Base-by-base conservation (phyloP, 495 filamentous ascomycete species). In the Penicillium salamii region DNA sequence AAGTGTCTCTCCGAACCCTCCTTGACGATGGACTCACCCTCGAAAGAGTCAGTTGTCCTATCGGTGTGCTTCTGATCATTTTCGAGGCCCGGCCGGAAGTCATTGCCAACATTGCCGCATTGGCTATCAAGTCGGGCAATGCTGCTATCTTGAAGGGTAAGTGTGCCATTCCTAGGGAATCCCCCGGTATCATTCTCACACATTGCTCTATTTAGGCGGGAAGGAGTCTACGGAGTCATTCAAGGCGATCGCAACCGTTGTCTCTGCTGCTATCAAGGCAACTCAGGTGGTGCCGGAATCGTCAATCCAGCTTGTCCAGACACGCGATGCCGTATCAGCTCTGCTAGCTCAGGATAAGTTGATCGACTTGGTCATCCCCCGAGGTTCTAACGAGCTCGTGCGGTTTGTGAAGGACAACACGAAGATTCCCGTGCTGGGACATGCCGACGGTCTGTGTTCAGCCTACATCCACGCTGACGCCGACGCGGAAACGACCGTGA, bases 81-180 rank as follows among this genome's bases (percentile, higher is more conserved):
- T 98, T 98, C 60, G 93, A 98, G 70, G 95, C 95, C 18, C 87
- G 93, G 23, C 93, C 93, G 7, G 93, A 99, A 66, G 95, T 99
- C 47, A 99, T 99, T 65, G 93, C 95, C 35, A 99, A 99, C 61
- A 97, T 99, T 52, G 89, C 92, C 45, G 87, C 95, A n/a, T 77
- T 99, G 29, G 90, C 95, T 9, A 86, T 99, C 54, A 99, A 99
- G 66, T 97, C 93, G 13, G 93, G 90, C 46, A 99, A 99, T 73
- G 87, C 93, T 20, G 93, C 91, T 47, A 97, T 99, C 51, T 72
- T 99, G 38, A 99, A 99, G 80, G 91, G 84, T 75, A 62, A n/a
- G 41, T 24, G 5, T 20, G n/a, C 31, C 3, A 6, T 4, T 13
- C 12, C 7, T 11, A 21, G 13, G 20, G 41, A 19, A 9, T 29